Evolutionary conservation across 768 basidiomycete genomes (phyloP).

Genomic region (Pleurotus tuoliensis): DNA sequence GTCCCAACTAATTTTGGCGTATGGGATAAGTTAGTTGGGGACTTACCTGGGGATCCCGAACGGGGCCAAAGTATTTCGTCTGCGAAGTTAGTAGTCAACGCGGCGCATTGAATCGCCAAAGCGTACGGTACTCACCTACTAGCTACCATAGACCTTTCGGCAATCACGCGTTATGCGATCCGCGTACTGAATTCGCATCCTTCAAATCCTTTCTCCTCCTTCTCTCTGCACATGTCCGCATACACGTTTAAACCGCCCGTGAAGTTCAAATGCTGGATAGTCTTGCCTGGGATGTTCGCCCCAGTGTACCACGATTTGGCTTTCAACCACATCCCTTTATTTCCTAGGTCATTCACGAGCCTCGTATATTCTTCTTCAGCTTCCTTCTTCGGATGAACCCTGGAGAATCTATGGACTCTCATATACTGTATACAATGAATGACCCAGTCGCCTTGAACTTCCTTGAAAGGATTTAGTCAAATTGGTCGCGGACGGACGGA

Average conservation of each 20-base stretch:
- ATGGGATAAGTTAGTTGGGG: too few species aligned
- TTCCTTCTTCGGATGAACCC: slow-evolving; percentile 10
- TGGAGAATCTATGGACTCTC: slow-evolving; percentile 10
- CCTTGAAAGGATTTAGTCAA: slow-evolving; percentile 9
- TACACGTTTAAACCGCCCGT: slow-evolving; percentile 21
- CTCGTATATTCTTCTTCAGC: slow-evolving; percentile 12
- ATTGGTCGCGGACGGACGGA: neutral
- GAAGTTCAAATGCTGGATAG: slow-evolving; percentile 18
- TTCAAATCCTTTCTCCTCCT: slow-evolving; percentile 14
- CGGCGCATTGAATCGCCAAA: too few species aligned
- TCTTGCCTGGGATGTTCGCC: slow-evolving; percentile 22
- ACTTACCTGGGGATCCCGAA: too few species aligned
- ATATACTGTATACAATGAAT: slow-evolving; percentile 15
- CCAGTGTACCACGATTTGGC: slow-evolving; percentile 24
- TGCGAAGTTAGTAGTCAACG: too few species aligned
- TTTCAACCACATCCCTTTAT: slow-evolving; percentile 12
- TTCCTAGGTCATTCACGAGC: slow-evolving; percentile 12
- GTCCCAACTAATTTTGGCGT: too few species aligned
- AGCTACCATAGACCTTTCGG: too few species aligned
- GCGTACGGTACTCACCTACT: too few species aligned
- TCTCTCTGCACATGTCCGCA: slow-evolving; percentile 11
- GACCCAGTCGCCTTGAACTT: slow-evolving; percentile 23
- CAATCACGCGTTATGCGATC: too few species aligned
- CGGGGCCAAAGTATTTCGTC: too few species aligned
- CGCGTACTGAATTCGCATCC: too few species aligned